Evolutionary conservation across 139 green algal species (phyloP).

Genomic region (Axilococcus clingmanii): DNA sequence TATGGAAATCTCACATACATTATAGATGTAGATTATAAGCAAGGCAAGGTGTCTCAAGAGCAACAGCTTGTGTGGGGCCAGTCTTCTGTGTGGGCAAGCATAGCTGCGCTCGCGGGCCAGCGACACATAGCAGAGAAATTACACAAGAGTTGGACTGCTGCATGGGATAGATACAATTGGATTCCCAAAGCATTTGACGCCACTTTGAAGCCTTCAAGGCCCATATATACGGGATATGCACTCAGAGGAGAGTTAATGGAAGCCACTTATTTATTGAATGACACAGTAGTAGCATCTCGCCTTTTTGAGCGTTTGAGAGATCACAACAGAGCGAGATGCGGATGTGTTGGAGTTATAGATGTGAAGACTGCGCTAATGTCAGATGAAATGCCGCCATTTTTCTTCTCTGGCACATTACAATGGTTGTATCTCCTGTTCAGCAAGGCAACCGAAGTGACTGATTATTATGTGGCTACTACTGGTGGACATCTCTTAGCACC

Average conservation of each 20-base stretch:
- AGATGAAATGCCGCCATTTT: conserved; percentile 86
- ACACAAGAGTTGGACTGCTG: conserved; percentile 58
- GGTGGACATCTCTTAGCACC: conserved; percentile 66
- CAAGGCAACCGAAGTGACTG: conserved; percentile 30
- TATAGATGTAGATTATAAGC: conserved; percentile 68
- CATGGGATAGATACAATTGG: conserved; percentile 59
- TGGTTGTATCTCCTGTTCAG: conserved; percentile 75
- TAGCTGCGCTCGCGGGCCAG: conserved; percentile 66
- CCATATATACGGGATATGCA: conserved; percentile 34
- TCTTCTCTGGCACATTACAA: conserved; percentile 83
- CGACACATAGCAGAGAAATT: conserved; percentile 39
- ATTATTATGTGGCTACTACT: conserved; percentile 61
- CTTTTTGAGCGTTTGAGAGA: conserved; percentile 26
- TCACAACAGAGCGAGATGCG: conserved; percentile 38
- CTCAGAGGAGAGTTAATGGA: conserved; percentile 88
- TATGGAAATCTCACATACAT: conserved; percentile 42
- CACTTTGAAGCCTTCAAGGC: neutral
- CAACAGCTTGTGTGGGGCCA: conserved; percentile 60
- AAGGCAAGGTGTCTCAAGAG: conserved; percentile 38
- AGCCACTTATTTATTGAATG: conserved; percentile 73
- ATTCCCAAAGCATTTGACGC: conserved; percentile 52
- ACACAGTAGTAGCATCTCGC: conserved; percentile 5
- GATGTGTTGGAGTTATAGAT: conserved; percentile 49
- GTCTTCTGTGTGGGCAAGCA: conserved; percentile 79
- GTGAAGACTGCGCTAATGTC: conserved; percentile 49